Conservation (phyloP, 257 asterid genomes). For the Thymus quinquecostatus region DNA sequence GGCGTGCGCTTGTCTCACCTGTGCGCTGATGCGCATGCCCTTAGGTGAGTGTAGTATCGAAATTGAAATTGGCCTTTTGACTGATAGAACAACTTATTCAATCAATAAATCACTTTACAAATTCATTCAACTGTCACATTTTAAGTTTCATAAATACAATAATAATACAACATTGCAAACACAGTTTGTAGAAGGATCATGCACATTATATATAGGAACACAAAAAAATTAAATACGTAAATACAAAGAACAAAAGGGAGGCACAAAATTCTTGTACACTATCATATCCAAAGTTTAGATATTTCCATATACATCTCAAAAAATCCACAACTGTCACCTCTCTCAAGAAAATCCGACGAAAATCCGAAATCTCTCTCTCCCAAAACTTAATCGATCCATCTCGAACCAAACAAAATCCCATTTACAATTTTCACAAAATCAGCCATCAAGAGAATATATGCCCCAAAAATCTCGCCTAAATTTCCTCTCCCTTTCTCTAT, state of each 20-base stretch:
- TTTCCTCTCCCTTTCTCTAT: conserved; percentile 5
- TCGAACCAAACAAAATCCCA: conserved; percentile 31
- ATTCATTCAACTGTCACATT: too few relatives aligned
- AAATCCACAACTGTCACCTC: conserved; percentile 19
- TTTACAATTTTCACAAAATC: conserved; percentile 33
- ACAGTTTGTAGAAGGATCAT: too few relatives aligned
- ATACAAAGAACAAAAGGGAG: neutral
- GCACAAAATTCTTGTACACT: conserved; percentile 12
- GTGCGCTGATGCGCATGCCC: too few relatives aligned
- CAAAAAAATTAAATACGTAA: neutral
- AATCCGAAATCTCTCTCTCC: neutral
- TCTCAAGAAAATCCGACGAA: neutral
- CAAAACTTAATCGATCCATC: conserved; percentile 8
- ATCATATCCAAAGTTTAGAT: conserved; percentile 19
- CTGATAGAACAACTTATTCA: too few relatives aligned
- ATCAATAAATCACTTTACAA: too few relatives aligned
- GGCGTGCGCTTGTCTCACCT: too few relatives aligned
- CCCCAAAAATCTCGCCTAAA: neutral
- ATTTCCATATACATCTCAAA: conserved; percentile 23
- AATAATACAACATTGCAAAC: too few relatives aligned
- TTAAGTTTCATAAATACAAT: too few relatives aligned
- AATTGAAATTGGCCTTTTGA: too few relatives aligned
- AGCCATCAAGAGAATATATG: conserved; percentile 1
- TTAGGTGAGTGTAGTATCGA: too few relatives aligned
- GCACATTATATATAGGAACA: too few relatives aligned